Evolutionary conservation across 257 asterid species (phyloP), one percentile per base, ranked within the genome.

Genomic region (Scutellaria galericulata): DNA sequence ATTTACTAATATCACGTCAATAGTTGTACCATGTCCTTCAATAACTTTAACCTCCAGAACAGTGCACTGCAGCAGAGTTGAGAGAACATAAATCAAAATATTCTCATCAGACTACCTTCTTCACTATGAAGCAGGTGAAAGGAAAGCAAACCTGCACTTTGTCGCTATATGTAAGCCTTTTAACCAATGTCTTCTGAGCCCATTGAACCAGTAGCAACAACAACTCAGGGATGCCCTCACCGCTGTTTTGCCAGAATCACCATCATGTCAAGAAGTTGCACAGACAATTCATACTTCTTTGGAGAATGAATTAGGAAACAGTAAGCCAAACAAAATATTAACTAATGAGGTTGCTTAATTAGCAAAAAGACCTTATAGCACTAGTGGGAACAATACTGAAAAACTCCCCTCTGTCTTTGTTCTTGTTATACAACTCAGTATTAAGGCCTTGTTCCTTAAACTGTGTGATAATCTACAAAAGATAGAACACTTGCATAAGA

Each of bases 21-120:
- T 87, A 8, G 99, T 95, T 69, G 98, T 95, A 72, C 98, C 99
- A 58, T 90, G 99, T 60, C 99, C 98, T 86, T 95, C 99, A 74
- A 92, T 73, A 55, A 95, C 99, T 82, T 95, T 95, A 70, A 95
- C 99, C 88, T 95, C 99, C 88, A 95, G 77, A 72, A 95, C 99
- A 59, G 99, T 95, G 82, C 99, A 95, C 99, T 95, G 91, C 78
- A 66, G 75, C 76, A 79, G 59, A 70, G 58, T 24, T 22, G 57
- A 55, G 56, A 63, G 68, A 75, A 77, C 80, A 70, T 71, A 74
- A 31, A 68, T 59, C 44, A 68, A 63, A 71, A 62, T 37, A 9
- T 2, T 42, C 31, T 24, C 46, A 76, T 11, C 6, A 18, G 24
- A 42, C 70, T 63, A 71, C 35, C 37, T 54, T 20, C 41, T 64